Evolutionary conservation across 176 grass and related monocot species (phyloP).

Genomic region (Zea luxurians): DNA sequence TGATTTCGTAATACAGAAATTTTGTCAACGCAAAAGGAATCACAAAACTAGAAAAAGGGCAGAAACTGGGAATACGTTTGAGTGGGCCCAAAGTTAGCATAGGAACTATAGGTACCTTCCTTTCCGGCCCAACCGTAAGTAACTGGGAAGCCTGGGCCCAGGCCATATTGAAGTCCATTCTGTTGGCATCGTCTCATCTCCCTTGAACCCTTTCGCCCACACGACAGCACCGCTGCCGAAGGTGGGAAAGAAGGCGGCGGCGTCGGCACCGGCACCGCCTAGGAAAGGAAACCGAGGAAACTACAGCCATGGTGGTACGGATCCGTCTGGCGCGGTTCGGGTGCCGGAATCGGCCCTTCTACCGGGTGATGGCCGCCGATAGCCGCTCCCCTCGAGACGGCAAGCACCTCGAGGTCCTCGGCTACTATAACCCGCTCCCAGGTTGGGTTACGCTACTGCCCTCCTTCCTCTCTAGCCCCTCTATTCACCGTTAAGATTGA

Average conservation of each 20-base stretch:
- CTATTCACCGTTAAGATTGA: not conserved
- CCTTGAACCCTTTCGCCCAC: conserved; percentile 18
- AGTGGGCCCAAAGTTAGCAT: not conserved
- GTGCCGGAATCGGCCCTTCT: conserved; percentile 75
- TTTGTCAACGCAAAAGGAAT: not conserved
- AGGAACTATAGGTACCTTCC: not conserved
- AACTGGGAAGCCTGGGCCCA: not conserved
- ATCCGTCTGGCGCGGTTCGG: conserved; percentile 76
- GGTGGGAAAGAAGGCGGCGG: conserved; percentile 14
- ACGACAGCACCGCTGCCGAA: conserved; percentile 5
- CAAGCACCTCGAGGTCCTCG: conserved; percentile 83
- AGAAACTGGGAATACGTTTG: not conserved
- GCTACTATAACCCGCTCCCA: conserved; percentile 87
- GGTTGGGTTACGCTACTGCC: conserved; percentile 26
- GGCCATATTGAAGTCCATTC: not conserved
- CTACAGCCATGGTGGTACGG: conserved; percentile 60
- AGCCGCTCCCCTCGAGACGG: conserved; percentile 77
- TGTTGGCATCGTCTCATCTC: not conserved
- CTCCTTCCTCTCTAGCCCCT: not conserved
- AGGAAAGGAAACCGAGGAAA: not conserved
- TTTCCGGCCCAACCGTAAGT: not conserved
- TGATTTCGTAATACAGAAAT: too few species aligned
- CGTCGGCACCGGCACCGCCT: not conserved
- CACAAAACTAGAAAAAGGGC: not conserved
- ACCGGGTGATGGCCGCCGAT: conserved; percentile 82